Percentiles rank a stretch among this genome's conserved stretches.
These are phyloP conservation scores for Termitomyces sp. DNA, from an alignment of 768 basidiomycete genomes.

Conservation along the genomic window DNA sequence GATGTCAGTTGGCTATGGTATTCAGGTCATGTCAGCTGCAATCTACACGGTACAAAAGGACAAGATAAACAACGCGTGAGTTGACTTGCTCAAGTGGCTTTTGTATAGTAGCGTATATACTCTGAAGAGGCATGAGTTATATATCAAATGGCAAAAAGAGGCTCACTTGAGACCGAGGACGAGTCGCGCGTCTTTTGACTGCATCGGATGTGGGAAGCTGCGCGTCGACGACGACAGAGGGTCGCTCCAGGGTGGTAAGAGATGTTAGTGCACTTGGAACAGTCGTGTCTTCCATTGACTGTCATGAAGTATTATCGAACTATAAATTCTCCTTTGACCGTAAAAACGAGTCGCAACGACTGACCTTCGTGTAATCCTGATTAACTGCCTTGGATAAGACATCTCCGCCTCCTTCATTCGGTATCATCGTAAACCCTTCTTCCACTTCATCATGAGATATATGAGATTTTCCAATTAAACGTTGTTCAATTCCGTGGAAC, in stretches of 20 bases:
- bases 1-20: not conserved
- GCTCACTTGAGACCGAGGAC: not conserved
- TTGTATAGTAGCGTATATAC: not conserved
- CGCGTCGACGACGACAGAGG: not conserved
- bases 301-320: not conserved
- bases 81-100: not conserved
- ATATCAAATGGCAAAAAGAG: not conserved
- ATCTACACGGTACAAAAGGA: not conserved
- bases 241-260: not conserved
- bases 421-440: not conserved
- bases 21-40: not conserved
- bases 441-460: not conserved
- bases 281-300: not conserved
- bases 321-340: not conserved
- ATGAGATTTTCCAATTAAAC: slow-evolving; percentile 4
- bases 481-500: slow-evolving; percentile 11
- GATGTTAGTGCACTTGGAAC: not conserved
- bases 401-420: not conserved
- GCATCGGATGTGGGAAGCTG: not conserved
- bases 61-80: not conserved
- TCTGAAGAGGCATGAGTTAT: not conserved
- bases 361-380: slow-evolving; percentile 1
- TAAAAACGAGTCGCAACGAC: not conserved
- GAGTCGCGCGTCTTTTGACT: not conserved
- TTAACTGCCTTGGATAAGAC: not conserved